These are phyloP conservation scores for Jasminum sambac DNA, from an alignment of 257 asterid genomes.

Conservation along the genomic window DNA sequence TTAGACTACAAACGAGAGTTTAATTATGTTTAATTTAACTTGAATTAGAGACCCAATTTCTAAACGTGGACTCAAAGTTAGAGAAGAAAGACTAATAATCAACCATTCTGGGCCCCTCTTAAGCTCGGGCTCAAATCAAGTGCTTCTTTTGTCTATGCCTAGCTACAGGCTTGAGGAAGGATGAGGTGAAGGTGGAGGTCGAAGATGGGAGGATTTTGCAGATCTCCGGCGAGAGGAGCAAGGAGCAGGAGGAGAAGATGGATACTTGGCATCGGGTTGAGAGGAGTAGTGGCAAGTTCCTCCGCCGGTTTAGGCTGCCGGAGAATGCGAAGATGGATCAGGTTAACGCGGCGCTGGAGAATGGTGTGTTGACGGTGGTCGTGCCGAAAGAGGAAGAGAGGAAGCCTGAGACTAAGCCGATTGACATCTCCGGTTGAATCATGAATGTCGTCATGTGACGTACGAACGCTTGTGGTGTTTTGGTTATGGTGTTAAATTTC, in stretches of 20 bases:
- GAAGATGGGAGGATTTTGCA: conserved; percentile 6
- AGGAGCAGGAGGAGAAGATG: conserved; percentile 12
- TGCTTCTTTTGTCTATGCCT: too few relatives aligned
- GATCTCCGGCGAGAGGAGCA: conserved; percentile 16
- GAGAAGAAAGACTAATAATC: too few relatives aligned
- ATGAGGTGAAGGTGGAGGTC: not conserved
- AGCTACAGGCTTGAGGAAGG: too few relatives aligned
- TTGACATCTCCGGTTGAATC: conserved; percentile 10
- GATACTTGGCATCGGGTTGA: conserved; percentile 20
- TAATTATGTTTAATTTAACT: too few relatives aligned
- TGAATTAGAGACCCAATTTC: too few relatives aligned
- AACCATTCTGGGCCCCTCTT: too few relatives aligned
- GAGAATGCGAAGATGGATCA: conserved; percentile 2
- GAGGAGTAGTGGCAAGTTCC: conserved; percentile 12
- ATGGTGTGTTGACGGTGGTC: conserved; percentile 16
- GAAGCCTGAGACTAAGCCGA: conserved; percentile 8
- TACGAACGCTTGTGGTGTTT: not conserved
- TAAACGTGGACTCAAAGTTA: too few relatives aligned
- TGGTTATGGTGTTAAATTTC: not conserved
- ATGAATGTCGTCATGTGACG: too few relatives aligned
- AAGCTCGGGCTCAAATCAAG: too few relatives aligned
- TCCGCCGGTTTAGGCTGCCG: conserved; percentile 2
- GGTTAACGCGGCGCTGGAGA: not conserved
- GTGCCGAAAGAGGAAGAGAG: conserved; percentile 9
- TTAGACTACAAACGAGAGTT: too few relatives aligned